Conservation (phyloP, 2,329 filamentous ascomycete genomes). For the Xylaria sp. region DNA sequence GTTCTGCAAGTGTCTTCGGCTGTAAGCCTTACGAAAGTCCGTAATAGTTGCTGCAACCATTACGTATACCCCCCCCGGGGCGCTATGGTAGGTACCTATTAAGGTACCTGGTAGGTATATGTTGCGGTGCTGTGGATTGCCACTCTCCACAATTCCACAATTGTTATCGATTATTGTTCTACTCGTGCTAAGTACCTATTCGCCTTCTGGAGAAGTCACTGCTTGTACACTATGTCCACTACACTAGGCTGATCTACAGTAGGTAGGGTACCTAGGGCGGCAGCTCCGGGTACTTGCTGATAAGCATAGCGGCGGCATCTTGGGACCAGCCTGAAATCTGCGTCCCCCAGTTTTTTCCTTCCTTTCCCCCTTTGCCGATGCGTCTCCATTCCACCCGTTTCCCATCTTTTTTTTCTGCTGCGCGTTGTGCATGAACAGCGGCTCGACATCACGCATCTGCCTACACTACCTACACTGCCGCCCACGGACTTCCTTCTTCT, state of each 20-base stretch:
- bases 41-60: no score
- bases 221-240: neutral
- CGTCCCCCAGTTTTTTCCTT: slow-evolving; percentile 42
- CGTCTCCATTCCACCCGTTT: slow-evolving; percentile 28
- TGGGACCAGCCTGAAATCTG: slow-evolving; percentile 41
- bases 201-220: neutral
- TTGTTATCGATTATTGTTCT: neutral
- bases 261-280: neutral
- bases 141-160: neutral
- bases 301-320: slow-evolving; percentile 31
- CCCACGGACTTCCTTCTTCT: neutral
- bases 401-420: slow-evolving; percentile 26
- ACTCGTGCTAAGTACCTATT: neutral
- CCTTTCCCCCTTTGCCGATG: slow-evolving; percentile 32
- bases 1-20: no score
- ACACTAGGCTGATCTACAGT: no score
- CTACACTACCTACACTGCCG: no score
- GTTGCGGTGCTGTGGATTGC: neutral
- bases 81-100: slow-evolving; percentile 1
- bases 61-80: no score
- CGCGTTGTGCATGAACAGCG: slow-evolving; percentile 33
- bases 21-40: no score
- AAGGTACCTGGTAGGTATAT: no score
- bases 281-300: neutral
- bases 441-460: slow-evolving; percentile 14